Evolutionary conservation across 768 basidiomycete genomes (phyloP), one percentile per base, ranked within the genome.

Genomic region (Serendipita sp.): DNA sequence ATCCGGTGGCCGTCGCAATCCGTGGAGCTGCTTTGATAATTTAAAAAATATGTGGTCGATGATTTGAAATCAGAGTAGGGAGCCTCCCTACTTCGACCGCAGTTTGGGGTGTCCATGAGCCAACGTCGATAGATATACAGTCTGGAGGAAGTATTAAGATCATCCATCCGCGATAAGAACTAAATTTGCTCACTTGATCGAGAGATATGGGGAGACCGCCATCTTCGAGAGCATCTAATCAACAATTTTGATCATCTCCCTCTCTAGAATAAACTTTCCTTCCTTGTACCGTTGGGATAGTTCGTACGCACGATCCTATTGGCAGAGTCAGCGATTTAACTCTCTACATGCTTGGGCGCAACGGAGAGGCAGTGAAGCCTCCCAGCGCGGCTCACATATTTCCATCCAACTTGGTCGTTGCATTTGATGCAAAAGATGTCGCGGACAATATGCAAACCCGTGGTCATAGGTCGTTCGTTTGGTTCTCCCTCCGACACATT

Each of bases 251-350:
- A 60, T 60, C 56, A 60, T 60, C 56, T 60, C 56, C 71, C 91
- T 86, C 76, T 99, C 95, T 68, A 99, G 88, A 73, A 99, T 98
- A 75, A 84, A 96, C 79, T 93, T 93, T 72, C 93, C 92, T 78
- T 99, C 95, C 73, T 99, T 99, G 80, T 98, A 99, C 75, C 88
- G 91, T 81, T 99, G 94, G 5, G 85, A 81, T 10, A 79, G 72
- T 72, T 97, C 94, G 72, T 85, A 96, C 15, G 95, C 95, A 65
- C 84, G 84, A 74, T 96, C 95, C 95, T 96, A 70, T 53, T n/a
- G 58, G 18, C 62, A 62, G 11, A 66, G 65, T 66, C 46, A 69
- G 63, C 54, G 54, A 47, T 45, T 47, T 15, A 45, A 51, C 41
- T 38, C 10, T 58, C 11, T 11, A 16, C 46, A 8, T 34, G 65